Conservation (phyloP, 83 land plant species). For the Diphasiastrum complanatum region DNA sequence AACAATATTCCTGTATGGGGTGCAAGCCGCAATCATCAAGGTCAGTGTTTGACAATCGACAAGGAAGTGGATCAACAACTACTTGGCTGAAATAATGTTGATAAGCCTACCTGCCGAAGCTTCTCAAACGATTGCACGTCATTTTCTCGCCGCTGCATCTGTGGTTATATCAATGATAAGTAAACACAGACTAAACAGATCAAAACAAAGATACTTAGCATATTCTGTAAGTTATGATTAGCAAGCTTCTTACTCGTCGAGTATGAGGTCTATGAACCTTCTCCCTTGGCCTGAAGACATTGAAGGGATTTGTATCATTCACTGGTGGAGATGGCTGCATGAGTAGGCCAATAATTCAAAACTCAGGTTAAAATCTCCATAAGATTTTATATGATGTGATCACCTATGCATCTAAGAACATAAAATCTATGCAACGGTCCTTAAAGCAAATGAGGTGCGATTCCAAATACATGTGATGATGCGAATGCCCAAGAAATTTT, state of each 20-base stretch:
- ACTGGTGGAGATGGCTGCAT: constrained; percentile 98
- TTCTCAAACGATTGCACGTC: constrained; percentile 95
- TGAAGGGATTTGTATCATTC: constrained; percentile 97
- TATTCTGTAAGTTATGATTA: not conserved
- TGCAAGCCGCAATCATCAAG: no score
- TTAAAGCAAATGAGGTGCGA: no score
- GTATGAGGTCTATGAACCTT: constrained; percentile 92
- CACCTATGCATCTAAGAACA: no score
- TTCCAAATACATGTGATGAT: no score
- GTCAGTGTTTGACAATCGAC: no score
- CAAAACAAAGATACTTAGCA: constrained; percentile 6
- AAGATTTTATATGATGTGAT: no score
- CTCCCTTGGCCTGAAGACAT: constrained; percentile 98
- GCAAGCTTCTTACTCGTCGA: constrained; percentile 68
- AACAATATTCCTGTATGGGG: no score
- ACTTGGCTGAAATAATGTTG: no score
- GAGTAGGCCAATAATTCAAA: not conserved
- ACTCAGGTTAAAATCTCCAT: not conserved
- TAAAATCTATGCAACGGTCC: no score
- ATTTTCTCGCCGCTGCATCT: constrained; percentile 99
- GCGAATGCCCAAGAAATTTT: no score
- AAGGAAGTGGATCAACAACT: no score
- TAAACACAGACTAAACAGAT: not conserved
- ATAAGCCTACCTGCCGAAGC: constrained; percentile 89
- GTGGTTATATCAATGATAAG: constrained; percentile 8